Evolutionary conservation across 345 rosid genomes (phyloP).

Genomic region (Eucalyptus tenuipes): DNA sequence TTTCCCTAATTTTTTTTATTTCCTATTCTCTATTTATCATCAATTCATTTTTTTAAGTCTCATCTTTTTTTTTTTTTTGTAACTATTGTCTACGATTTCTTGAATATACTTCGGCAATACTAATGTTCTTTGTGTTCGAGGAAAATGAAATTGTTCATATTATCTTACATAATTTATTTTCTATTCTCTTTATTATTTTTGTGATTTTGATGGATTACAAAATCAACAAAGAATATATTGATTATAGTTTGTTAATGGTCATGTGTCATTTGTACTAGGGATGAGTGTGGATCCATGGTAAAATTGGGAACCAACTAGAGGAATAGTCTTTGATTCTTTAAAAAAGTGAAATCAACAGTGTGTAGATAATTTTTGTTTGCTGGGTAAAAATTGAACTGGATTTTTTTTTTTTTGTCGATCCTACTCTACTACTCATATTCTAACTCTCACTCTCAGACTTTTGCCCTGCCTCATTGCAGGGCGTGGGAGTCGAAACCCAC

Average conservation of each 20-base stretch:
- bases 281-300: not conserved
- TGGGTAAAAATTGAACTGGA: not conserved
- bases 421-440: too few relatives aligned
- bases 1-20: not conserved
- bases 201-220: not conserved
- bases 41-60: not conserved
- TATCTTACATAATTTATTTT: not conserved
- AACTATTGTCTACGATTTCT: fast-evolving
- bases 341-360: not conserved
- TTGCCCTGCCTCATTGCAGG: too few relatives aligned
- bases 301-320: not conserved
- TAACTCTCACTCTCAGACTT: too few relatives aligned
- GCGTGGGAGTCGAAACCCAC: too few relatives aligned
- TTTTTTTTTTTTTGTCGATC: too few relatives aligned
- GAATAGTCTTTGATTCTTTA: too few relatives aligned
- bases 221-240: not conserved
- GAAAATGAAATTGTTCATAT: not conserved
- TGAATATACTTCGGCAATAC: fast-evolving
- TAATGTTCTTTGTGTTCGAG: not conserved
- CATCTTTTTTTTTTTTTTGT: fast-evolving
- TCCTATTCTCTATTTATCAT: not conserved
- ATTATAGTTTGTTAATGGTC: not conserved
- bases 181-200: not conserved
- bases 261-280: not conserved
- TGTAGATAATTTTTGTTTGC: not conserved